Conservation (phyloP, 805 yeast species). For the Grigorovia humatica region DNA sequence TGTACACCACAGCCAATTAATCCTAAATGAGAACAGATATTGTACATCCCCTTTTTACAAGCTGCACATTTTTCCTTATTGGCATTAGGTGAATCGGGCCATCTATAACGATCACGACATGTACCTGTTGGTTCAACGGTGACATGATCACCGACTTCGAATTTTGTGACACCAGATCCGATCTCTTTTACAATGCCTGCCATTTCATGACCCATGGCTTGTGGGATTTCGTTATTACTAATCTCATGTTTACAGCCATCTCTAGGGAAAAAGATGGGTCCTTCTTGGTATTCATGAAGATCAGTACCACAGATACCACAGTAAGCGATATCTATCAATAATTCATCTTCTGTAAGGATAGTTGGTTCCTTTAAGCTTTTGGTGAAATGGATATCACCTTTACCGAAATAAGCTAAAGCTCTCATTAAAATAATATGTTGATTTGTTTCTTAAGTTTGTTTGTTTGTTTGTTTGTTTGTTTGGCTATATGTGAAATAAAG, state of each 20-base stretch:
- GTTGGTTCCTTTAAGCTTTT: constrained; percentile 29
- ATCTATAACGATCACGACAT: constrained; percentile 39
- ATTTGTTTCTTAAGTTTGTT: background rate
- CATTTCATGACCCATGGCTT: constrained; percentile 47
- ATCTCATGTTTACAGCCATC: constrained; percentile 31
- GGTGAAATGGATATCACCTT: constrained; percentile 35
- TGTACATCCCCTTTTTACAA: constrained; percentile 41
- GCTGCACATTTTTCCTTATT: constrained; percentile 34
- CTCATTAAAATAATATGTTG: constrained; percentile 31
- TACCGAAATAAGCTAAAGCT: constrained; percentile 40
- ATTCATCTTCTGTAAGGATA: constrained; percentile 30
- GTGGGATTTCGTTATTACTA: constrained; percentile 31
- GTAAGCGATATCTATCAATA: constrained; percentile 36
- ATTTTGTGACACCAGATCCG: constrained; percentile 36
- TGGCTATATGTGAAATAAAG: background rate
- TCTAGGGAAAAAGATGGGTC: constrained; percentile 48
- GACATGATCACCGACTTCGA: constrained; percentile 47
- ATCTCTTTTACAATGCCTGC: constrained; percentile 37
- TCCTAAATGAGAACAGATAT: constrained; percentile 41
- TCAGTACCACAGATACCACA: constrained; percentile 62
- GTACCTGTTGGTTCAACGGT: constrained; percentile 50
- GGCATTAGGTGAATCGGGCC: constrained; percentile 26
- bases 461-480: background rate
- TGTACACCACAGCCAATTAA: constrained; percentile 47
- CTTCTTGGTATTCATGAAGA: constrained; percentile 45